Conservation (phyloP, 1,139 yeast genomes). For the Hyphopichia khmerensis region DNA sequence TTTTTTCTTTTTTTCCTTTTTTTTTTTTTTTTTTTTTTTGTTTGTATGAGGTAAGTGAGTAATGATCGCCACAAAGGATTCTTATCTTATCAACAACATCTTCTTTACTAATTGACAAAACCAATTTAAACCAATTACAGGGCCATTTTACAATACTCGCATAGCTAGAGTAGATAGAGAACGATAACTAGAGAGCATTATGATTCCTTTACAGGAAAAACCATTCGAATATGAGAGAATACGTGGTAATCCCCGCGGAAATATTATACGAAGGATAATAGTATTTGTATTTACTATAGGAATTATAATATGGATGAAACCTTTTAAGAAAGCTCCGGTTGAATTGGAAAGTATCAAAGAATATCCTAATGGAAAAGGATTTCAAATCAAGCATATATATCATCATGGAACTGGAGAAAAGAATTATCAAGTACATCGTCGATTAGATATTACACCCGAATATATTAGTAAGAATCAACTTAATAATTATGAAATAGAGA, state of each 20-base stretch:
- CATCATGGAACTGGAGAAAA: constrained; percentile 50
- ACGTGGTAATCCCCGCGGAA: not conserved
- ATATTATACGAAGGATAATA: not conserved
- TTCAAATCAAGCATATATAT: constrained; percentile 46
- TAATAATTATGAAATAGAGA: constrained; percentile 7
- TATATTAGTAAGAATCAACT: constrained; percentile 23
- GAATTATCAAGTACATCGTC: constrained; percentile 33
- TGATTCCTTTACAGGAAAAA: not conserved
- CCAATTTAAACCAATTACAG: too few relatives aligned
- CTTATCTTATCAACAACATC: not conserved
- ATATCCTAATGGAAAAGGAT: too few relatives aligned
- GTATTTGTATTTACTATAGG: not conserved
- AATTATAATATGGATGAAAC: not conserved
- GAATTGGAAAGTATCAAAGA: too few relatives aligned
- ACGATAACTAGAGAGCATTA: not conserved
- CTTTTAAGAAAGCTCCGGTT: too few relatives aligned
- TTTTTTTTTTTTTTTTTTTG: not conserved
- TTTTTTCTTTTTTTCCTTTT: not conserved
- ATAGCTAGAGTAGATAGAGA: too few relatives aligned
- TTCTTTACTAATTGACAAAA: not conserved
- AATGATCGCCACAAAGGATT: not conserved
- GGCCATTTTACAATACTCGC: too few relatives aligned
- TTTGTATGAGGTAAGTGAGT: not conserved
- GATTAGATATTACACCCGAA: constrained; percentile 48
- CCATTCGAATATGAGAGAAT: not conserved